Evolutionary conservation across 129 eudicot genomes (phyloP).

Genomic region (Chrysanthemum seticuspe): DNA sequence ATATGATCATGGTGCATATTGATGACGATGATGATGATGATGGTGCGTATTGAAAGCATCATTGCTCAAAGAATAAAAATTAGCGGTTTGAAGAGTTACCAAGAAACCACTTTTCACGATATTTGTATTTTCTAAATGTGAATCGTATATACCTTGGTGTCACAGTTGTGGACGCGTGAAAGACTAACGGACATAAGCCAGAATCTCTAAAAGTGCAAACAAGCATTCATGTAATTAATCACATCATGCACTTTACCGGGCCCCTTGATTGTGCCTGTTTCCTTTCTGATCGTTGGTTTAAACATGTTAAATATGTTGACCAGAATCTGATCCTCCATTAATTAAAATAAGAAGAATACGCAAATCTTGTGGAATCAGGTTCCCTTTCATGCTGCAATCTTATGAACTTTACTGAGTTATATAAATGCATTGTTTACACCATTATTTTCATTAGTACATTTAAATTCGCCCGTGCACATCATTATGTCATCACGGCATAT

Average conservation of each 20-base stretch:
- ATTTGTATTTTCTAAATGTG: background rate
- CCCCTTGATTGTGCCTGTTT: constrained; percentile 15
- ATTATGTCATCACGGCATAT: constrained; percentile 10
- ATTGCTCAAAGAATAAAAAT: background rate
- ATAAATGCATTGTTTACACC: background rate
- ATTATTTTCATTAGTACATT: background rate
- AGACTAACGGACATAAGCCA: constrained; percentile 11
- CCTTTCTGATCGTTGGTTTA: background rate
- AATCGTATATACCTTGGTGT: background rate
- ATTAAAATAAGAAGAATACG: background rate
- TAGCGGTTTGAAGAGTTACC: background rate
- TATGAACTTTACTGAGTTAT: background rate
- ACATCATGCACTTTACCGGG: constrained; percentile 5
- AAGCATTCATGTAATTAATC: background rate
- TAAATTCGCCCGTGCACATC: background rate
- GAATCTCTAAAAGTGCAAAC: constrained; percentile 18
- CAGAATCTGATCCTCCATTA: constrained; percentile 20
- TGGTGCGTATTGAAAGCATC: too few species aligned
- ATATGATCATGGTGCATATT: too few species aligned
- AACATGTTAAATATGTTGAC: constrained; percentile 14
- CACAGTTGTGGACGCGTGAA: constrained; percentile 16
- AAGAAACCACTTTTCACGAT: background rate
- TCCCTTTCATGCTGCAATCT: constrained; percentile 8
- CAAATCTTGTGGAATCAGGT: constrained; percentile 2
- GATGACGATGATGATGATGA: too few species aligned